Evolutionary conservation across 768 basidiomycete genomes (phyloP).

Genomic region (Tulasnella sp.): DNA sequence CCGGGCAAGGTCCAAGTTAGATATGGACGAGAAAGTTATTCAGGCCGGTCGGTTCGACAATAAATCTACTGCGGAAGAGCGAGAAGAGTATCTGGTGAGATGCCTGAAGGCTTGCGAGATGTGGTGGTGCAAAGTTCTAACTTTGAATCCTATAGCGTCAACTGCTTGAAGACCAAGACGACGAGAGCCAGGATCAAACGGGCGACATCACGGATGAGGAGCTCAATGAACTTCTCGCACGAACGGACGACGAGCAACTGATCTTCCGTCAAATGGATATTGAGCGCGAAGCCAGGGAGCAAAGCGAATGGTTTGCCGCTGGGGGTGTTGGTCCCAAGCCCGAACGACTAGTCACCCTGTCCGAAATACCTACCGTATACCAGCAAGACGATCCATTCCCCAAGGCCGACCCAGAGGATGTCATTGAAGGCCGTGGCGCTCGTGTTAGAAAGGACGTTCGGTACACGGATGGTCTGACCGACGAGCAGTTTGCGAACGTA

Average conservation of each 20-base stretch:
- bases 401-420: constrained; percentile 47
- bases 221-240: constrained; percentile 84
- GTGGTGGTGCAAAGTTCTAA: neutral
- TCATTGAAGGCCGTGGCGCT: constrained; percentile 74
- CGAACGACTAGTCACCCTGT: constrained; percentile 66
- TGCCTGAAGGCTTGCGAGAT: neutral
- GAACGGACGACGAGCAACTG: constrained; percentile 66
- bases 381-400: constrained; percentile 69
- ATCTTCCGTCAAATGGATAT: constrained; percentile 79
- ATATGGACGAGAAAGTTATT: constrained; percentile 98
- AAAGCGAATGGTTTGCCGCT: constrained; percentile 58
- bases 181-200: constrained; percentile 82
- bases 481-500: constrained; percentile 88
- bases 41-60: constrained; percentile 99
- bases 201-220: constrained; percentile 93
- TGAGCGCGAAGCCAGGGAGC: constrained; percentile 60
- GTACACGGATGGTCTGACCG: constrained; percentile 89
- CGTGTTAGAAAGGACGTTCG: constrained; percentile 74
- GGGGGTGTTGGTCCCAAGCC: constrained; percentile 77
- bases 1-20: constrained; percentile 89
- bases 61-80: constrained; percentile 95
- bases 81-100: constrained; percentile 85
- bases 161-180: constrained; percentile 82
- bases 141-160: constrained; percentile 52
- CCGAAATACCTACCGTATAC: constrained; percentile 90